Conservation (phyloP, 495 filamentous ascomycete genomes). For the Diplogelasinospora grovesii region DNA sequence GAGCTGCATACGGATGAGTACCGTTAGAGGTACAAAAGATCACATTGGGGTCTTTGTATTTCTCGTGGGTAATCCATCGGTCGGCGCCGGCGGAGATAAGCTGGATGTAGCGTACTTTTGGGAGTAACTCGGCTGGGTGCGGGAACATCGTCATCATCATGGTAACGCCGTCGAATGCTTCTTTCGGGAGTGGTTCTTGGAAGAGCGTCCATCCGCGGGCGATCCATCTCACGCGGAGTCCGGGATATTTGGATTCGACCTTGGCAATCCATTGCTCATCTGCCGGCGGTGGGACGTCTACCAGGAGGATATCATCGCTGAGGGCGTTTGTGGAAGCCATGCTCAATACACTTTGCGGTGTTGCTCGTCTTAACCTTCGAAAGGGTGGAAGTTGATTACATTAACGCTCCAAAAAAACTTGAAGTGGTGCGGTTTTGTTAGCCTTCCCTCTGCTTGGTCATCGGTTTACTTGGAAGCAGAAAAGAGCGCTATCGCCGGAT, state of each 20-base stretch:
- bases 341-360: no score
- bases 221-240: conserved; percentile 26
- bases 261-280: conserved; percentile 20
- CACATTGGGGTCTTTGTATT: conserved; percentile 22
- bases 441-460: no score
- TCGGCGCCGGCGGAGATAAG: conserved; percentile 27
- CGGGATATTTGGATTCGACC: conserved; percentile 18
- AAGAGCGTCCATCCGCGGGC: not conserved
- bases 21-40: conserved; percentile 29
- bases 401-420: no score
- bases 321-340: conserved; percentile 4
- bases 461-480: no score
- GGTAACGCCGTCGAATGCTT: conserved; percentile 24
- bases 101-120: conserved; percentile 28
- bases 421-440: no score
- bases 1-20: conserved; percentile 16
- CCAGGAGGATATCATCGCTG: conserved; percentile 15
- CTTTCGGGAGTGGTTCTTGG: not conserved
- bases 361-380: no score
- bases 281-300: conserved; percentile 8
- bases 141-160: conserved; percentile 15
- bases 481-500: no score
- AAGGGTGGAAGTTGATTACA: no score
- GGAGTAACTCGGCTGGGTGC: conserved; percentile 17
- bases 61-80: conserved; percentile 20